Evolutionary conservation across 1,284 basidiomycete genomes (phyloP).

Genomic region (Leccinum subspadiceum): DNA sequence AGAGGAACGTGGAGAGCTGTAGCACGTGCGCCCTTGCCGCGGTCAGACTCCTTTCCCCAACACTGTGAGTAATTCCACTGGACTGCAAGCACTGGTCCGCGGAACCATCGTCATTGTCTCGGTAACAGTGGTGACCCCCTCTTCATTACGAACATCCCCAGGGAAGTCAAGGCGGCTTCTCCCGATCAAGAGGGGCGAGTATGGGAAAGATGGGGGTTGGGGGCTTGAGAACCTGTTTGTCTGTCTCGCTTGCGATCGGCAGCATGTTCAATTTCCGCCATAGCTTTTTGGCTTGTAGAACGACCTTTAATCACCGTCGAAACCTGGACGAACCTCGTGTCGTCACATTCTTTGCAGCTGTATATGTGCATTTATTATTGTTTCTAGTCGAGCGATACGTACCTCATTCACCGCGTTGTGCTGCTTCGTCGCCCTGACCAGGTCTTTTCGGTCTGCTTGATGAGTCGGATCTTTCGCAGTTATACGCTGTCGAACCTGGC

Average conservation of each 20-base stretch:
- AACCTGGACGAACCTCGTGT: neutral
- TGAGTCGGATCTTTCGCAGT: neutral
- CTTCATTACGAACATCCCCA: neutral
- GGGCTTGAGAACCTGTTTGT: neutral
- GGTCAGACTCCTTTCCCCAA: neutral
- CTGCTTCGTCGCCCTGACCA: neutral
- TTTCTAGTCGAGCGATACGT: neutral
- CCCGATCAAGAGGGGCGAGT: neutral
- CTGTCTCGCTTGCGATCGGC: neutral
- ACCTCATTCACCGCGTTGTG: neutral
- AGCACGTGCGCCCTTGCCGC: neutral
- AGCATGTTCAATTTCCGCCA: neutral
- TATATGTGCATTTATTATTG: neutral
- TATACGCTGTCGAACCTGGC: neutral
- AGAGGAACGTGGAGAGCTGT: no score
- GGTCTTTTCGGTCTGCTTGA: neutral
- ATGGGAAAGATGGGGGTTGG: neutral
- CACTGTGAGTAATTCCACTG: neutral
- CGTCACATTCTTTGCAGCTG: neutral
- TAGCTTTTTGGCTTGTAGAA: neutral
- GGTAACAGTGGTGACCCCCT: neutral
- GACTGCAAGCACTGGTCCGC: neutral
- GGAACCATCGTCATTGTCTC: neutral
- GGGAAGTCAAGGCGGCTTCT: neutral
- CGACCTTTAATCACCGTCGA: neutral